Base-by-base conservation (phyloP, 805 yeast species). In the Schwanniomyces yamadae region DNA sequence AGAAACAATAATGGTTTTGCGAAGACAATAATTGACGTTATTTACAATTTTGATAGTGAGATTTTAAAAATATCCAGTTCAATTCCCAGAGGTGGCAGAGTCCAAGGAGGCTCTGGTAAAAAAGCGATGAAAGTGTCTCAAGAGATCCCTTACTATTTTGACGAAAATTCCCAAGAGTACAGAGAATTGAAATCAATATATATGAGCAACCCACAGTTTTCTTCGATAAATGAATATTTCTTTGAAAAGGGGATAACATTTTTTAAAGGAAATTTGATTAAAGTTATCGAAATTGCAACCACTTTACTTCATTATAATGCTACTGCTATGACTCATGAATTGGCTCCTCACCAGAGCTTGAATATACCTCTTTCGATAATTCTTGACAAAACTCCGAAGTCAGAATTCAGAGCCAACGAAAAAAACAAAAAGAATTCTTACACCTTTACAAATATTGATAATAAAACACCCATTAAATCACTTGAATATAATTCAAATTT, bases 191-290 rank as follows among this genome's bases (percentile, higher is more conserved):
- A 58, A 1, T 49, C 50, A 2, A 34, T 65, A 1, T 55, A 67
- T 16, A 45, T 53, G 8, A 46, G 60, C 7, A 72, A 73, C 45
- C 43, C 52, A 0, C 42, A 42, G 5, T 52, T 78, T 9, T 54
- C 52, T 10, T 42, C 47, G 1, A 46, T 78, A 9, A 62, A 63
- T 41, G 61, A 61, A 35, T 43, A 44, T 1, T 78, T 78, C 39
- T 59, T 70, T 23, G 42, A 53, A 14, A 48, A 57, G 10, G 66
- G 70, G 9, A 32, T 77, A 4, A 51, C 40, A 11, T 73, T 69
- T 45, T 75, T 65, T 46, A 41, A 61, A n/a, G 80, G 79, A 3
- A 65, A 75, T 37, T 41, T 67, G 1, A 44, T 45, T 13, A 61
- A 54, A 32, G 73, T 73, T 0, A 36, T 73, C 6, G 46, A 54